A percentile compares a stretch with the other conserved stretches of the same genome.
These are phyloP conservation scores for Conidiobolus incongruus DNA, from an alignment of 371 early-diverging fungal species.

Conservation along the genomic window DNA sequence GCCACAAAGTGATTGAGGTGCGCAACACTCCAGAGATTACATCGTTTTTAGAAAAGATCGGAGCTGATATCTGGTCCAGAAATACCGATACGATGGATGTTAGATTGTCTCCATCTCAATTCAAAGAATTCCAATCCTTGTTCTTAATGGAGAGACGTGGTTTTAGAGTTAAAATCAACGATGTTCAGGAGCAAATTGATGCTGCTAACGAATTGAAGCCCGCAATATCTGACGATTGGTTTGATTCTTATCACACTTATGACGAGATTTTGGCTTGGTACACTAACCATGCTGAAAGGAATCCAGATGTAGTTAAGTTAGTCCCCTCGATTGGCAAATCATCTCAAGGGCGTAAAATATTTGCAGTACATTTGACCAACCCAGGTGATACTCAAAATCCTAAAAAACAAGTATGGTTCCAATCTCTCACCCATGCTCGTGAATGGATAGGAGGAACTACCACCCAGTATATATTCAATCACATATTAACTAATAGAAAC, in stretches of 20 bases:
- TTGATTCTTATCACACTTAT: conserved; percentile 1
- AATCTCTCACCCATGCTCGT: conserved; percentile 3
- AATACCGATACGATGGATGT: too few species aligned
- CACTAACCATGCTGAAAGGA: not conserved
- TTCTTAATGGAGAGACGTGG: too few species aligned
- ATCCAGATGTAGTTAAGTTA: conserved; percentile 1
- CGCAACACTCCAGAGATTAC: not conserved
- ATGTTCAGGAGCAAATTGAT: too few species aligned
- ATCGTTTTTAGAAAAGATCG: not conserved
- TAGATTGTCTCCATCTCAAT: too few species aligned
- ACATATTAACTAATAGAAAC: not conserved
- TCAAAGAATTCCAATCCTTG: too few species aligned
- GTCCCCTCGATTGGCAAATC: conserved; percentile 5
- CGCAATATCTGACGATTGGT: conserved; percentile 5
- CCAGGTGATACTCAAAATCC: not conserved
- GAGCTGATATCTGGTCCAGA: conserved; percentile 1
- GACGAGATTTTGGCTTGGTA: too few species aligned
- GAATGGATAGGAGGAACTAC: conserved; percentile 5
- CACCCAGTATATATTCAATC: not conserved
- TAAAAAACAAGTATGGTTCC: conserved; percentile 3
- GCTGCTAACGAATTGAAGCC: too few species aligned
- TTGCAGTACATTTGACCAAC: conserved; percentile 4
- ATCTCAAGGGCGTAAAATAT: not conserved
- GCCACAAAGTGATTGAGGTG: not conserved
- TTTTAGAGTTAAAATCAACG: too few species aligned